Evolutionary conservation across 2,329 filamentous ascomycete species (phyloP).

Genomic region (Ophiostoma fasciatum): DNA sequence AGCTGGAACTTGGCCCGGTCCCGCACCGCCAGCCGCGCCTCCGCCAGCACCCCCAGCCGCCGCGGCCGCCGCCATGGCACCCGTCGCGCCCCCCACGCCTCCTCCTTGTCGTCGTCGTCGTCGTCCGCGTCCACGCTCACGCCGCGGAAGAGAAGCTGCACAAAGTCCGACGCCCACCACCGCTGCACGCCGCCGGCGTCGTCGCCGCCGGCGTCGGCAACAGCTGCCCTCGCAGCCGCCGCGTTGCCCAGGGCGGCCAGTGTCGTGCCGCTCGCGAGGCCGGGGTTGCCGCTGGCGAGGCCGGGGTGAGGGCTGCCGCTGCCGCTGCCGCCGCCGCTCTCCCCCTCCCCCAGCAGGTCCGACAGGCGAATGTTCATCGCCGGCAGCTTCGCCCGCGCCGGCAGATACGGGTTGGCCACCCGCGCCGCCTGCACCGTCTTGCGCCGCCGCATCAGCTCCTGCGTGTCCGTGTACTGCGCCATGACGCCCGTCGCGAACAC

Average conservation of each 20-base stretch:
- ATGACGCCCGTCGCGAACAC: constrained; percentile 36
- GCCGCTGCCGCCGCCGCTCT: constrained; percentile 6
- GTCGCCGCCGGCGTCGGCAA: neutral
- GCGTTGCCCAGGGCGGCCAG: no score
- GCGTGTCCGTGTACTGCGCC: constrained; percentile 32
- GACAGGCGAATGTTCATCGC: constrained; percentile 34
- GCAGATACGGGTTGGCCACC: constrained; percentile 23
- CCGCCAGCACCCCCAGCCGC: constrained; percentile 26
- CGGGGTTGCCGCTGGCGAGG: neutral
- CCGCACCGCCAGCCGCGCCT: constrained; percentile 39
- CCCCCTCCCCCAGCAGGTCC: constrained; percentile 19
- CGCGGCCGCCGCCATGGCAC: constrained; percentile 2
- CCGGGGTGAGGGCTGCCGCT: neutral
- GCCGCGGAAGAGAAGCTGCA: constrained; percentile 42
- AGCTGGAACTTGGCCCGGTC: constrained; percentile 38
- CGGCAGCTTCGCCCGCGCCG: constrained; percentile 31
- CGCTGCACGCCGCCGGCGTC: neutral
- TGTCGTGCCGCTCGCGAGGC: neutral
- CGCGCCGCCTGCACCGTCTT: constrained; percentile 24
- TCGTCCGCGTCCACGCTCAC: constrained; percentile 23
- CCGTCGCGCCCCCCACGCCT: no score
- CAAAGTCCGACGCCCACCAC: constrained; percentile 43
- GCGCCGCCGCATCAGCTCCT: constrained; percentile 29
- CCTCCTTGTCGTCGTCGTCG: constrained; percentile 12
- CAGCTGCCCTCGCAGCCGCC: no score